Evolutionary conservation across 176 grass and related monocot genomes (phyloP).

Genomic region (Eragrostis nindensis): DNA sequence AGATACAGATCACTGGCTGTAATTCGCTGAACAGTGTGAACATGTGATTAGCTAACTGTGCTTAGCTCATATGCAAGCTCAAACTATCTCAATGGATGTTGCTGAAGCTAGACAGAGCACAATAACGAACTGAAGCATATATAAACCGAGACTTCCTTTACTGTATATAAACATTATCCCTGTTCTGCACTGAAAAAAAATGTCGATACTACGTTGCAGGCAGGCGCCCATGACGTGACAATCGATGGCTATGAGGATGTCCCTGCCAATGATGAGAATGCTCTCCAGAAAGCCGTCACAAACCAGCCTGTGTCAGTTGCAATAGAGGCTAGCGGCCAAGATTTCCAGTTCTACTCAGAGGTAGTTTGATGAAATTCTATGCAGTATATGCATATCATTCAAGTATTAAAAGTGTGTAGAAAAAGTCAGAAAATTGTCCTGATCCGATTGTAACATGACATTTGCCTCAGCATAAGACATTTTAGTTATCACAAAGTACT

Average conservation of each 20-base stretch:
- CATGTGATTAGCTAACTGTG: background rate
- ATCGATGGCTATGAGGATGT: slow-evolving; percentile 80
- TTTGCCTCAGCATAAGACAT: no score
- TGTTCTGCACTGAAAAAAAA: background rate
- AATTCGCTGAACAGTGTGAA: background rate
- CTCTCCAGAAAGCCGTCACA: slow-evolving; percentile 61
- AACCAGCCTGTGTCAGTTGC: slow-evolving; percentile 72
- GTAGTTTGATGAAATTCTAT: slow-evolving; percentile 28
- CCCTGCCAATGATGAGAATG: slow-evolving; percentile 51
- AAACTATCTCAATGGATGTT: background rate
- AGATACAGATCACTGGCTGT: background rate
- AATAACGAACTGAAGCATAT: background rate
- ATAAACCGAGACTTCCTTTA: background rate
- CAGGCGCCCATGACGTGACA: slow-evolving; percentile 46
- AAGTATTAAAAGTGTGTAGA: background rate
- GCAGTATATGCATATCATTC: background rate
- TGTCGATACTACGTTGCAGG: slow-evolving; percentile 30
- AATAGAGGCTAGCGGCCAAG: slow-evolving; percentile 58
- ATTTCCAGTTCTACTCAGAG: slow-evolving; percentile 89
- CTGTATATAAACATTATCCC: background rate
- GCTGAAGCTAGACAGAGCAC: background rate
- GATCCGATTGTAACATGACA: no score
- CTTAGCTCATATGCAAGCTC: no score
- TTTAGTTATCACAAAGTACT: no score
- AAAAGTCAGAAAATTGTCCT: no score